Evolutionary conservation across 2,329 filamentous ascomycete genomes (phyloP), one percentile per base, ranked within the genome.

Genomic region (Fusarium odoratissimum): DNA sequence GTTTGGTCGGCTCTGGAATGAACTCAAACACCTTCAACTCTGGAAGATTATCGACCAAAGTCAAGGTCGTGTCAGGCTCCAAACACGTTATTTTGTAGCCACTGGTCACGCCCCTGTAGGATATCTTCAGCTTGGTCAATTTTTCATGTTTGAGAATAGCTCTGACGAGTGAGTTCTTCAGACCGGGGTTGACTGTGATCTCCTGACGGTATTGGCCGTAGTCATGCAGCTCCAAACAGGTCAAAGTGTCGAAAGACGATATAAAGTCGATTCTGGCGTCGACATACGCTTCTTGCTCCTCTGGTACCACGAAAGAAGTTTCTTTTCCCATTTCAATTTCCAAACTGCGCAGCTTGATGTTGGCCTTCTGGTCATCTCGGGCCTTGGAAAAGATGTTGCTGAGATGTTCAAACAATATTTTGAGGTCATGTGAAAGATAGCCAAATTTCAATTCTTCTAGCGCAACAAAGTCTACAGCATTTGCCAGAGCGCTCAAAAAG

Each of bases 71-170:
- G 23, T 23, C 17, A 3, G 73, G 38, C 12, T 68, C 61, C 4
- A 76, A n/a, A 21, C 41, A 62, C 11, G 75, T 67, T 21, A 67
- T 56, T 23, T 55, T 51, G 19, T 35, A 33, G 21, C 30, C 46
- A 7, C 16, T 17, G 3, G 13, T 16, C 4, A 40, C 33, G 14
- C 58, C 61, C 0, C 13, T 10, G 8, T 64, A 59, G 7, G 33
- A 51, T 8, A 77, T 59, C 5, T 28, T 60, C 19, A 77, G 21
- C 4, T 13, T 62, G 30, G 7, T 65, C 4, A 77, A 9, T 16
- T 71, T 64, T 21, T 45, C 38, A 14, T 77, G 74, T 23, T 59
- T 65, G n/a, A 75, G n/a, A 7, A 76, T 69, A 7, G 64, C 67
- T n/a, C 56, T 58, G 11, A 75, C 21, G 19, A 76, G 25, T 1